Base-by-base conservation (phyloP, 768 basidiomycete genomes). In the Boletellus ananas region DNA sequence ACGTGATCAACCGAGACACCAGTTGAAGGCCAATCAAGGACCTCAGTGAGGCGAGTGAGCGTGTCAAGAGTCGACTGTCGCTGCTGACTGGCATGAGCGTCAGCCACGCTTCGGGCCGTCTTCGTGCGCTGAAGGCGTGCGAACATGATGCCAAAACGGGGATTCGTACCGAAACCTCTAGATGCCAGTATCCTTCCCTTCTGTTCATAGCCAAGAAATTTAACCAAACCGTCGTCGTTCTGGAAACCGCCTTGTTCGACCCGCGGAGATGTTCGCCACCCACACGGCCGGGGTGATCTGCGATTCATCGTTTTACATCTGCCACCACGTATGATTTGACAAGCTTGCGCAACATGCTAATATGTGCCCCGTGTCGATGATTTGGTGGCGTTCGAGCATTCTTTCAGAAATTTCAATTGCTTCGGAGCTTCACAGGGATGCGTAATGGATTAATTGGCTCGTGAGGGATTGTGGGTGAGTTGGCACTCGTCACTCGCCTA, bases 11-110 rank as follows among this genome's bases (percentile, higher is more conserved):
- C 0, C 96, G 80, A 45, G 94, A 90, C 49, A 87, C 73, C 29
- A 96, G 74, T 62, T 98, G 96, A 16, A 98, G 81, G 27, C 82
- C 80, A 55, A 99, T 84, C 29, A 99, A 79, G 23, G 87, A 86
- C 13, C 76, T 72, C 13, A 73, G 74, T 6, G 79, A 75, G 6
- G 72, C 61, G 2, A 83, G 54, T 9, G 67, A 70, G 21, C 51
- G 62, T 13, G 54, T 43, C 52, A 70, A 40, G 25, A 70, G 60
- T 12, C 45, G 52, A 47, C 44, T 33, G 21, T 56, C 51, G 35
- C 37, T 41, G 37, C 13, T 9, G 11, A 9, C 29, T 29, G 29
- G 29, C 29, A 29, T 29, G 29, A 29, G 29, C 29, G 11, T 29
- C 29, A 7, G 25, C n/a, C n/a, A n/a, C n/a, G n/a, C n/a, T n/a